A percentile compares a stretch with the other conserved stretches of the same genome.
phyloP scores from a whole-genome alignment of 2,329 filamentous ascomycete species.

The Xylogone sp. region DNA sequence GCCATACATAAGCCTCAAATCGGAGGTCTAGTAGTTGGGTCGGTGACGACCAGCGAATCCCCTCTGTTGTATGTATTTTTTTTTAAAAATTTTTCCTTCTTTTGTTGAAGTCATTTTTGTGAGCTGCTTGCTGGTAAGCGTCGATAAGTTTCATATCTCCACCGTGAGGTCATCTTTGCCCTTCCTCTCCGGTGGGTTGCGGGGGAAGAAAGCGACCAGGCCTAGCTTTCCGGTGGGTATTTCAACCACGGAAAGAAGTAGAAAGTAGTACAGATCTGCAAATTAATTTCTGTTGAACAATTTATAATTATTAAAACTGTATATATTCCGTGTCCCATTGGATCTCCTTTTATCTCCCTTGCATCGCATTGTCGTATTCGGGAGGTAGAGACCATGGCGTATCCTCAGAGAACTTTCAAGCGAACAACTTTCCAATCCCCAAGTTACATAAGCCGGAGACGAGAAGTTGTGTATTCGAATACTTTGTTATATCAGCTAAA shows the following conservation, averaged over 20 bases:
- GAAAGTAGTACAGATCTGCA: too few species aligned
- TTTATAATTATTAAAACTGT: too few species aligned
- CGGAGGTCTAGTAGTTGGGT: slow-evolving; percentile 26
- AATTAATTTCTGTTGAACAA: too few species aligned
- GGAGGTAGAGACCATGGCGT: slow-evolving; percentile 25
- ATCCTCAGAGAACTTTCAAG: slow-evolving; percentile 38
- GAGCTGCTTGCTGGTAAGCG: too few species aligned
- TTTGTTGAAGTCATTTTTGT: slow-evolving; percentile 1
- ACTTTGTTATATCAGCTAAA: slow-evolving; percentile 49
- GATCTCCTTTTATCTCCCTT: background rate
- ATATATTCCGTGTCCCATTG: too few species aligned
- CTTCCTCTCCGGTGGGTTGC: too few species aligned
- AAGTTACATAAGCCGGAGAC: slow-evolving; percentile 32
- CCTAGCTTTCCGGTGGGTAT: too few species aligned
- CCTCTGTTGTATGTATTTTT: slow-evolving; percentile 23
- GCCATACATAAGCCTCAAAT: slow-evolving; percentile 25
- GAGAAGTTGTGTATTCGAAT: slow-evolving; percentile 36
- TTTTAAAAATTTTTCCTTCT: slow-evolving; percentile 2
- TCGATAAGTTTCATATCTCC: too few species aligned
- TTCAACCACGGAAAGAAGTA: too few species aligned
- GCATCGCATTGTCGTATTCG: background rate
- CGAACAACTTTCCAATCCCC: slow-evolving; percentile 27
- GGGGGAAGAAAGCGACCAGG: too few species aligned
- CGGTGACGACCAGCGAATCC: slow-evolving; percentile 24
- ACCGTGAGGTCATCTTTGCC: too few species aligned